Evolutionary conservation across 2,329 filamentous ascomycete species (phyloP), one percentile per base, ranked within the genome.

Genomic region (Verruconis gallopava): DNA sequence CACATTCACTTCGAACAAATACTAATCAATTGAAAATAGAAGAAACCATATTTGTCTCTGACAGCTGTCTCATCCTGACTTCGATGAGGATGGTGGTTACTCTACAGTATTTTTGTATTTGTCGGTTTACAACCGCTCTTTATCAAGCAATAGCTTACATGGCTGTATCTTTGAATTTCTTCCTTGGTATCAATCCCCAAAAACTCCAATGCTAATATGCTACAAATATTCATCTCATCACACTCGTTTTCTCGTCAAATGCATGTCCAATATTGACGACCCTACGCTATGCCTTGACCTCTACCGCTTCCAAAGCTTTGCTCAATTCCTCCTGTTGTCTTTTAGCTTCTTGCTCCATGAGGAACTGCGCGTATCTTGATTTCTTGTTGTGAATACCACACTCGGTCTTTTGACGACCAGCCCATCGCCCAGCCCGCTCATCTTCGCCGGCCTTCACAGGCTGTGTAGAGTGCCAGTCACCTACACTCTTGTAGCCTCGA

Each of bases 321-420:
- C 17, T n/a, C 30, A 75, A 52, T 33, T 68, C 70, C 51, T 73
- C 65, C 48, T 76, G 72, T 51, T 78, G 69, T 49, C 71, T 67
- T 68, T 84, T 79, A 55, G 71, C 66, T 58, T 85, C 79, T 62
- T 82, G 75, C 47, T 85, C 77, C 53, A 72, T 71, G 43, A 93
- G 65, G 63, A 81, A 95, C 64, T 88, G 78, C 9, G 86, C 83
- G 56, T 96, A 98, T 52, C 86, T 80, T 45, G 85, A 93, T 62
- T 88, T 81, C 65, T 91, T 93, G 72, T 96, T 96, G 75, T 98
- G 91, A 57, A 98, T 96, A 37, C 91, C 91, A 62, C 91, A 98
- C 69, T 98, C 91, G 13, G 86, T 93, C 79, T 98, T 98, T 55
- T 73, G 68, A 62, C 86, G 82, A 47, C 91, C 91, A 73, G 94